Evolutionary conservation across 192 early-diverging fungal species (phyloP).

Genomic region (Backusella macrospora): DNA sequence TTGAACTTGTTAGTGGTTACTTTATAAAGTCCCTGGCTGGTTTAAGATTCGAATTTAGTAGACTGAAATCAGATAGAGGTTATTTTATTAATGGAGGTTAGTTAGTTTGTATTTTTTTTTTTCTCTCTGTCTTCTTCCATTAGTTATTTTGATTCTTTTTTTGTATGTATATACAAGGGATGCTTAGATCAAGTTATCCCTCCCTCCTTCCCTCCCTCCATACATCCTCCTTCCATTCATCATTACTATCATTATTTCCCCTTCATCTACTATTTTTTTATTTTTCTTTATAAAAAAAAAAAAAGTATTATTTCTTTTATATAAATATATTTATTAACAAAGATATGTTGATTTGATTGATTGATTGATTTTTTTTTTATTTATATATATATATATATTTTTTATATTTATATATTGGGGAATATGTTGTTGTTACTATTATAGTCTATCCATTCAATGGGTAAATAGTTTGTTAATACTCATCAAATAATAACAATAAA

Average conservation of each 20-base stretch:
- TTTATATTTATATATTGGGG: slow-evolving; percentile 6
- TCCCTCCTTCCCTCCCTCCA: background rate
- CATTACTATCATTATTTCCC: background rate
- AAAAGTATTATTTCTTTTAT: background rate
- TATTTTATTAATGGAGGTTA: slow-evolving; percentile 49
- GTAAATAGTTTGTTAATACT: background rate
- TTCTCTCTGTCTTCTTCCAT: background rate
- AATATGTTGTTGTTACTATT: background rate
- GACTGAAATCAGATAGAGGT: slow-evolving; percentile 22
- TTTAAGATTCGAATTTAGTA: slow-evolving; percentile 40
- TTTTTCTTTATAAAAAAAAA: background rate
- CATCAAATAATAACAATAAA: too few relatives aligned
- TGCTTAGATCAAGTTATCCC: slow-evolving; percentile 12
- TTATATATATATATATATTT: background rate
- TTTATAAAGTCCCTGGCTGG: slow-evolving; percentile 38
- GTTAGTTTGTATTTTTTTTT: slow-evolving; percentile 14
- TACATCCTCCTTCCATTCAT: background rate
- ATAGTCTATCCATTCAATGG: background rate
- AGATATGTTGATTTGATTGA: too few relatives aligned
- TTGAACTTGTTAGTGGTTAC: slow-evolving; percentile 40
- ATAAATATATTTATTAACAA: background rate
- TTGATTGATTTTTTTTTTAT: background rate
- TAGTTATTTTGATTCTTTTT: background rate
- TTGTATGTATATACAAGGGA: background rate
- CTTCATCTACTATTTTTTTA: background rate